phyloP scores from a whole-genome alignment of 164 flowering plant genomes.

The Vitis rotundifolia region DNA sequence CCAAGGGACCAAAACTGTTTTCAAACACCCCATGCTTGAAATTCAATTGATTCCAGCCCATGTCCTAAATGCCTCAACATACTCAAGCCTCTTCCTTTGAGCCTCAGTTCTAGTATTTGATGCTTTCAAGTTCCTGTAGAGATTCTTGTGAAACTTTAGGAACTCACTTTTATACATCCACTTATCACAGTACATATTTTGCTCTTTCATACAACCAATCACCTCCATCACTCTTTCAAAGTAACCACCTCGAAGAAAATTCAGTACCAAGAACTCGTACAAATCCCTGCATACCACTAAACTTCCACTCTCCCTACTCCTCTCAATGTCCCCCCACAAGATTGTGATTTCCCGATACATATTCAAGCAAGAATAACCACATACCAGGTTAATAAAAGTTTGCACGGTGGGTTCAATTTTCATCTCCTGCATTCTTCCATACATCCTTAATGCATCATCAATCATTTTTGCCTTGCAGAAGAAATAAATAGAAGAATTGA shows the following conservation, averaged over 20 bases:
- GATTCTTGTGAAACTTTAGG: slow-evolving; percentile 66
- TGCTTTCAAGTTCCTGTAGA: slow-evolving; percentile 61
- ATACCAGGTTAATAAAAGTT: slow-evolving; percentile 50
- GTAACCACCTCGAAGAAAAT: slow-evolving; percentile 82
- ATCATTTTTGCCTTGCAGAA: slow-evolving; percentile 88
- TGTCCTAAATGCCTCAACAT: slow-evolving; percentile 62
- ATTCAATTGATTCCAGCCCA: slow-evolving; percentile 51
- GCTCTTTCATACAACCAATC: slow-evolving; percentile 48
- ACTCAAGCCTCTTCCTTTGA: slow-evolving; percentile 66
- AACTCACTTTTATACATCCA: slow-evolving; percentile 67
- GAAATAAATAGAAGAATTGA: slow-evolving; percentile 74
- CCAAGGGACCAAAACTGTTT: too few species aligned
- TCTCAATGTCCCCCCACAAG: slow-evolving; percentile 85
- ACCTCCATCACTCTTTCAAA: slow-evolving; percentile 89
- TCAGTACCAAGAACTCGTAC: slow-evolving; percentile 55
- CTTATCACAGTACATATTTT: slow-evolving; percentile 55
- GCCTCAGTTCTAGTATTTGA: slow-evolving; percentile 61
- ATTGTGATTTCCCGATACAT: slow-evolving; percentile 81
- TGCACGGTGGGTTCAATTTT: slow-evolving; percentile 58
- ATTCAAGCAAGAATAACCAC: slow-evolving; percentile 57
- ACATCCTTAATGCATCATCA: slow-evolving; percentile 66
- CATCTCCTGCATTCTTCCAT: slow-evolving; percentile 54
- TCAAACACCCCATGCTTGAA: not conserved
- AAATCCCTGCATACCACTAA: slow-evolving; percentile 48
- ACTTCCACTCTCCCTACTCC: slow-evolving; percentile 43